These are phyloP conservation scores for Voacanga thouarsii DNA, from an alignment of 257 asterid species.

Conservation along the genomic window DNA sequence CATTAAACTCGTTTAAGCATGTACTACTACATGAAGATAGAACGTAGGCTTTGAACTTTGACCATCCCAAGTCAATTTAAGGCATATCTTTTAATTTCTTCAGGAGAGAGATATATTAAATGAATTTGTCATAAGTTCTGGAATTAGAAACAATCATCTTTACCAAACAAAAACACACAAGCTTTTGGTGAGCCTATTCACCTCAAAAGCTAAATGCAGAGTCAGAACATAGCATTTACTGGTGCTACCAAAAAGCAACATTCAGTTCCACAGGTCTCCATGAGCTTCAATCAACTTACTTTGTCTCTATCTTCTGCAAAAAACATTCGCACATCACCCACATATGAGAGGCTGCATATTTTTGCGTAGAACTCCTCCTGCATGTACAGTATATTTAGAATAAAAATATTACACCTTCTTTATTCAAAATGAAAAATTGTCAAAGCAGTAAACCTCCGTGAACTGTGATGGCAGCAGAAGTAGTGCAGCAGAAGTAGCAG, in stretches of 20 bases:
- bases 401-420: neutral
- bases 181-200: neutral
- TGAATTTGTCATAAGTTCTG: neutral
- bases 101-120: neutral
- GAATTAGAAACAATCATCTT: neutral
- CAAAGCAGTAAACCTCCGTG: constrained; percentile 53
- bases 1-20: neutral
- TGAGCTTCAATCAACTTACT: constrained; percentile 39
- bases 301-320: constrained; percentile 92
- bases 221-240: neutral
- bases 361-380: constrained; percentile 83
- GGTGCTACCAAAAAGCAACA: neutral
- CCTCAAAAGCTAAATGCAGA: neutral
- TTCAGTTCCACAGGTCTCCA: constrained; percentile 5
- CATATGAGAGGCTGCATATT: constrained; percentile 83
- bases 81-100: neutral
- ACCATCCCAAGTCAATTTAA: neutral
- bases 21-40: neutral
- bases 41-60: neutral
- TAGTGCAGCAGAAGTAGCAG: constrained; percentile 81
- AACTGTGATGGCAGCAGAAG: constrained; percentile 83
- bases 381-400: constrained; percentile 24
- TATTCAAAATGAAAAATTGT: constrained; percentile 7
- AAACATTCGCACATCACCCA: constrained; percentile 86
- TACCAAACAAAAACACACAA: neutral